Base-by-base conservation (phyloP, 331 rosid species). In the Quercus phellos region DNA sequence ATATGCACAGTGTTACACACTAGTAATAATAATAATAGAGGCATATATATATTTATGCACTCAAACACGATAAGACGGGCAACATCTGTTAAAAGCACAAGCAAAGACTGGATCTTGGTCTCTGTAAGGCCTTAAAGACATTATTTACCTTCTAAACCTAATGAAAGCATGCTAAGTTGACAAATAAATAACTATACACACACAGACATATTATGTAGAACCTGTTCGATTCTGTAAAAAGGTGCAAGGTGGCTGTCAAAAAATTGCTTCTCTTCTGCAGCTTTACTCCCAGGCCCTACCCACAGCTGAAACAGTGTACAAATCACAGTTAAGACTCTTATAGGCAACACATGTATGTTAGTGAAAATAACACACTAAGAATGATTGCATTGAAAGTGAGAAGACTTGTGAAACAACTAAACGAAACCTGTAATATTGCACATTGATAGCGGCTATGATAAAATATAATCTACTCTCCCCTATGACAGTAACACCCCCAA, bases 161-260 rank as follows among this genome's bases (percentile, higher is more conserved):
- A 63, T 21, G 68, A 67, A 30, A 61, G 21, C 54, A 35, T 13
- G 14, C 51, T 34, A 68, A 78, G 79, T 22, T 35, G 71, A 55
- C 63, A 43, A 16, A 43, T 73, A 19, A 73, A 24, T 63, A 54
- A 21, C 18, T 30, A 19, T 21, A 54, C 2, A 71, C 83, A 60
- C 74, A 10, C n/a, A 19, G 50, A 30, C 55, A 70, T 46, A 29
- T 27, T 5, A 55, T 16, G 46, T 35, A 75, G 76, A 77, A 95
- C 99, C 97, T 95, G 99, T 88, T 95, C 99, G 76, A 95, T 95
- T 88, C 99, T 87, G 95, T 95, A 91, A 85, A 95, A 95, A 0
- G 99, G 99, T 67, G 98, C 96, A 60, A 95, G 96, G 85, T 91
- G 94, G 73, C 66, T 85, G 76, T 95, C 99, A 84, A 95, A 95